Evolutionary conservation across 139 green algal genomes (phyloP).

Genomic region (Chlamydomonas applanata): DNA sequence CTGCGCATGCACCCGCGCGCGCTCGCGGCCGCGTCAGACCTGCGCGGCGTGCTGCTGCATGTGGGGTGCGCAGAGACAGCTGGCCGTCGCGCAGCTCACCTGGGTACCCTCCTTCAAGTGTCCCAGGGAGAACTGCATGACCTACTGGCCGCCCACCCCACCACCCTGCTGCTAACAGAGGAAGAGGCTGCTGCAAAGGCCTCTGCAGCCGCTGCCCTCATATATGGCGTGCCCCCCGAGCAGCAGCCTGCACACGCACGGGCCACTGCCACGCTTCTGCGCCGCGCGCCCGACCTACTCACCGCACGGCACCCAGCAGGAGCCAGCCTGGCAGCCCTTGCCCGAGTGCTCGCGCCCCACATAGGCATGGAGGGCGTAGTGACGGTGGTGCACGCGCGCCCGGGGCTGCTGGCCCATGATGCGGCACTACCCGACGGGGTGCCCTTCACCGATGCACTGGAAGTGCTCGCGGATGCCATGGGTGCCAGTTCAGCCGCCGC

Average conservation of each 20-base stretch:
- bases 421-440: background rate
- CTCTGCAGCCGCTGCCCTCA: too few relatives aligned
- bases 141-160: too few relatives aligned
- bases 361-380: background rate
- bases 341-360: background rate
- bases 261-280: background rate
- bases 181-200: too few relatives aligned
- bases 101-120: too few relatives aligned
- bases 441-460: background rate
- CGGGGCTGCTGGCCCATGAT: background rate
- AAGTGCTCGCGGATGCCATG: background rate
- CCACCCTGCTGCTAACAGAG: too few relatives aligned
- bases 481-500: background rate
- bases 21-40: too few relatives aligned
- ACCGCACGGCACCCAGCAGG: background rate
- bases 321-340: background rate
- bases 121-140: too few relatives aligned
- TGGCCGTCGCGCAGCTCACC: too few relatives aligned
- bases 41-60: too few relatives aligned
- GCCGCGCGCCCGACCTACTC: background rate
- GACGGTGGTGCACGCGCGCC: background rate
- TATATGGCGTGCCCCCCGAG: too few relatives aligned
- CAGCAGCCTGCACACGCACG: background rate
- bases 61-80: too few relatives aligned
- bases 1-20: too few relatives aligned